Evolutionary conservation across 2,329 filamentous ascomycete species (phyloP), one percentile per base, ranked within the genome.

Genomic region (Paraphoma sp.): DNA sequence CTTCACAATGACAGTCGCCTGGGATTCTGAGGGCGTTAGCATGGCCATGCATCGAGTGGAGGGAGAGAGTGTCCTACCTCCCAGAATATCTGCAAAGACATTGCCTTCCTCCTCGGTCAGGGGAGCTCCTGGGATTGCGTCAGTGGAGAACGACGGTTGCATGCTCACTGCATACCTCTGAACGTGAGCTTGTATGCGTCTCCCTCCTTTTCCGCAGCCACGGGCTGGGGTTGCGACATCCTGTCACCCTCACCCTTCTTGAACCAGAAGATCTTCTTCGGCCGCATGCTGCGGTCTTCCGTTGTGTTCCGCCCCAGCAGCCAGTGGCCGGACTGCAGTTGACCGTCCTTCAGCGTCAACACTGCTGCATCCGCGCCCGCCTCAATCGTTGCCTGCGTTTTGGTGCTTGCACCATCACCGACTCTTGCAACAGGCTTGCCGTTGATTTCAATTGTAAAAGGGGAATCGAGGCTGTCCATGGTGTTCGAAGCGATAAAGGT

Each of bases 191-290:
- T 48, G 30, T 65, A 62, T 2, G 46, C 36, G 2, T 62, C 63
- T 1, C 59, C 65, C 16, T 65, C 60, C 52, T 66, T 51, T 11
- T 64, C 49, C 4, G 60, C 65, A 9, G 53, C 52, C 1, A 71
- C 66, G 10, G 59, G 59, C 36, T 60, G 50, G 2, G 65, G 47
- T 31, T 43, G 50, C 29, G 57, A 52, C 10, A 43, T 59, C 18
- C 36, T 57, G 3, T 65, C 54, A 4, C 29, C 31, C 9, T 53
- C 48, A 14, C 33, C 38, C 12, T 33, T 16, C 51, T 65, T 68
- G 53, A 69, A 71, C 68, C 68, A 71, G 14, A 63, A 53, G 4
- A 71, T 57, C 28, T 58, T 51, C 51, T 71, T 71, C 5, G 68
- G 68, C 5, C 63, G 47, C 40, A 71, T 49, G 42, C 64, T 69